A percentile compares a stretch with the other conserved stretches of the same genome.
Conservation (phyloP, 306 rosid species). For the Sindora glabra region DNA sequence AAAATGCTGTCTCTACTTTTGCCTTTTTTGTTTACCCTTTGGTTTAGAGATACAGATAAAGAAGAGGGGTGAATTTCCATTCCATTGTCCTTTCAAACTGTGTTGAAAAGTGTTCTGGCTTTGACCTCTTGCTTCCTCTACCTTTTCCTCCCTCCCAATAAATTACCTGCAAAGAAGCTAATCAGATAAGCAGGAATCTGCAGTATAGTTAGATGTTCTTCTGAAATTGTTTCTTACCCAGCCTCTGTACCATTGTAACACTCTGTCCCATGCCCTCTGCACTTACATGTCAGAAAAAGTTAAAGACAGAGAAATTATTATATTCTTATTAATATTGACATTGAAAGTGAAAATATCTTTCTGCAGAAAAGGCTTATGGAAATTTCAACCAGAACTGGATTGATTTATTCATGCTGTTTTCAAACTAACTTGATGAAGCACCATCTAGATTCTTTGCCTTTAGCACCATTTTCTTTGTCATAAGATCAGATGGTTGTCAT, state of each 20-base stretch:
- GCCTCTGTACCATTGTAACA: background rate
- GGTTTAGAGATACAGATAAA: constrained; percentile 7
- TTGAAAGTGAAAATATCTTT: constrained; percentile 10
- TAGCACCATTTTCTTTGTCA: no score
- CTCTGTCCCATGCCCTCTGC: background rate
- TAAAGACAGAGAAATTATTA: background rate
- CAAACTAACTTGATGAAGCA: background rate
- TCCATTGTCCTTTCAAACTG: no score
- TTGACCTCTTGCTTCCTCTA: background rate
- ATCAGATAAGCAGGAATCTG: background rate
- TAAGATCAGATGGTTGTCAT: background rate
- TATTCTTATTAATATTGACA: background rate
- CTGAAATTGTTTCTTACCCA: background rate
- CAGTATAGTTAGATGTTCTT: background rate
- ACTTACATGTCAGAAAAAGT: background rate
- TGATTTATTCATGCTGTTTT: background rate
- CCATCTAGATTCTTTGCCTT: no score
- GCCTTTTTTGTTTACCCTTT: background rate
- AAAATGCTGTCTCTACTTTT: background rate
- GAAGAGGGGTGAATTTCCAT: constrained; percentile 9
- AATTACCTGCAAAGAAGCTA: no score
- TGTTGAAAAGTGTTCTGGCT: background rate
- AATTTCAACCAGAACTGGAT: background rate
- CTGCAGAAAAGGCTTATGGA: background rate
- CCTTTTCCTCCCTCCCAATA: background rate